Evolutionary conservation across 2,329 filamentous ascomycete species (phyloP).

Genomic region (Chalara sp.): DNA sequence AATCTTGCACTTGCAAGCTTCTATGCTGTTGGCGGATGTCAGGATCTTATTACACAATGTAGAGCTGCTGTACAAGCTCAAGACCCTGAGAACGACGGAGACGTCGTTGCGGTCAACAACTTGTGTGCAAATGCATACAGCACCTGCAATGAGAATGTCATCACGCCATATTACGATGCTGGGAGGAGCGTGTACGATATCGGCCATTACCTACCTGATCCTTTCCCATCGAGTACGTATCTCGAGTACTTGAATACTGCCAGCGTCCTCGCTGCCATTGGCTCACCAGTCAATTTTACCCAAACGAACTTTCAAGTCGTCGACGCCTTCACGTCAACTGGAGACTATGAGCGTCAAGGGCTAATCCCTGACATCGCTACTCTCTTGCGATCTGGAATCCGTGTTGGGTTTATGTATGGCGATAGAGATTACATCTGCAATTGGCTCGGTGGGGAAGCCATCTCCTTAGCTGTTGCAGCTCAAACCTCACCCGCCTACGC

Average conservation of each 20-base stretch:
- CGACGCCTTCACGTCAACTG: constrained; percentile 40
- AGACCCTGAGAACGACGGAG: constrained; percentile 37
- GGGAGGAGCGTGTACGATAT: constrained; percentile 31
- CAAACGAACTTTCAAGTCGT: constrained; percentile 40
- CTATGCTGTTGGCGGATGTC: constrained; percentile 43
- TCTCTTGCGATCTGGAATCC: constrained; percentile 55
- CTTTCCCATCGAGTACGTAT: constrained; percentile 57
- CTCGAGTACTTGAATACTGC: constrained; percentile 58
- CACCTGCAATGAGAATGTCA: constrained; percentile 27
- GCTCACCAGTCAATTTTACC: constrained; percentile 55
- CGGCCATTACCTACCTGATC: constrained; percentile 36
- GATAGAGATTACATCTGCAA: constrained; percentile 59
- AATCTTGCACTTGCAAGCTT: constrained; percentile 39
- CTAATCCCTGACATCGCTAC: constrained; percentile 52
- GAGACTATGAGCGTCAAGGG: constrained; percentile 58
- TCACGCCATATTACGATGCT: constrained; percentile 27
- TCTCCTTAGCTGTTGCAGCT: constrained; percentile 56
- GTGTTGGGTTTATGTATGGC: constrained; percentile 65
- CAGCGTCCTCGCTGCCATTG: constrained; percentile 53
- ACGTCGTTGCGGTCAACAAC: constrained; percentile 27
- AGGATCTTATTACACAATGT: constrained; percentile 46
- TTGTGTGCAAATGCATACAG: constrained; percentile 28
- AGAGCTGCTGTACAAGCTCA: constrained; percentile 31
- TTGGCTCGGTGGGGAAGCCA: constrained; percentile 69
- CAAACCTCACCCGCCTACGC: constrained; percentile 40